Conservation (phyloP, 345 rosid genomes). For the Hypericum androsaemum region DNA sequence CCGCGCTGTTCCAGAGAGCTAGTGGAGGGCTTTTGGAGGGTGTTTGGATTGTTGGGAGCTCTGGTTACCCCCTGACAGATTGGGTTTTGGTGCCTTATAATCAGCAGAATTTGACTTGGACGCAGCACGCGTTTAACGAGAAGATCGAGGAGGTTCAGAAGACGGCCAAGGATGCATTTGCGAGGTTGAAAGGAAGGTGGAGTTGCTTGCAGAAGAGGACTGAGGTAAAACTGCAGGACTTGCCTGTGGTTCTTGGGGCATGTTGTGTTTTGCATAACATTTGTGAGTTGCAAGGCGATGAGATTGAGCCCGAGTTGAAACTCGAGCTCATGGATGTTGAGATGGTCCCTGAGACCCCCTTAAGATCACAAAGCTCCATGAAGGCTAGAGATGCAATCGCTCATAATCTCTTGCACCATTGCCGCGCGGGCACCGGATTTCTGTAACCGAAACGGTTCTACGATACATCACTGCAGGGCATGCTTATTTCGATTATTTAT, state of each 20-base stretch:
- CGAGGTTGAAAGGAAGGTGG: constrained; percentile 68
- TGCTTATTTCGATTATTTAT: too few relatives aligned
- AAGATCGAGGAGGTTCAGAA: constrained; percentile 55
- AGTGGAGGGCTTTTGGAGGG: constrained; percentile 52
- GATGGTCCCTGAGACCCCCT: constrained; percentile 44
- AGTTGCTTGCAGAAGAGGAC: constrained; percentile 70
- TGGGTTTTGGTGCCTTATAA: constrained; percentile 78
- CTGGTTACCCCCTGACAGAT: constrained; percentile 56
- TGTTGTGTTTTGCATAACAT: constrained; percentile 76
- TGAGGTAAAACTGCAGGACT: constrained; percentile 64
- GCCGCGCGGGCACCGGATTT: constrained; percentile 64
- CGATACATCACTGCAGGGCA: too few relatives aligned
- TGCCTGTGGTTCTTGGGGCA: constrained; percentile 71
- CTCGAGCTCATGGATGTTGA: constrained; percentile 56
- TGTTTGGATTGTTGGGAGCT: constrained; percentile 61
- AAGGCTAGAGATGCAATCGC: constrained; percentile 69
- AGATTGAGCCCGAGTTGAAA: constrained; percentile 33
- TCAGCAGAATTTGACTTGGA: constrained; percentile 70
- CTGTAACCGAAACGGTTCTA: constrained; percentile 12
- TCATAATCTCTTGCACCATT: constrained; percentile 64
- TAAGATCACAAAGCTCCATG: constrained; percentile 40
- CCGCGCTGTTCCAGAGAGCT: constrained; percentile 59
- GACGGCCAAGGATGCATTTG: constrained; percentile 54
- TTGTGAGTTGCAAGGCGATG: constrained; percentile 52
- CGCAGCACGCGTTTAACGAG: constrained; percentile 75